These are phyloP conservation scores for Peronospora belbahrii DNA, from an alignment of 352 stramenopile species.

Conservation along the genomic window DNA sequence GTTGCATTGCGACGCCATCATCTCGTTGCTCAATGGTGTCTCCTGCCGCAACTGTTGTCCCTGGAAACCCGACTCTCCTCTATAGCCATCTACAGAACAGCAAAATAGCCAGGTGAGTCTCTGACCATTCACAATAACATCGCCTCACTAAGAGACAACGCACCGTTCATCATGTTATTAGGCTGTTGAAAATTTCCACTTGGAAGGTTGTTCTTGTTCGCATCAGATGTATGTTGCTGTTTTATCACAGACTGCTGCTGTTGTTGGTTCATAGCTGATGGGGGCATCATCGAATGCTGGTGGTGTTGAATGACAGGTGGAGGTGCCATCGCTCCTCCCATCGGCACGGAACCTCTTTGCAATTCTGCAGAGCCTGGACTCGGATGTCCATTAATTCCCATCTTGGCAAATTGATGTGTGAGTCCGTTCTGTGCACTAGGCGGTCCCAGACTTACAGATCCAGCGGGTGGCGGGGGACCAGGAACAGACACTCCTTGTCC, in stretches of 20 bases:
- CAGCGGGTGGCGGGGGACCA: slow-evolving; percentile 14
- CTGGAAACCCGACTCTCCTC: slow-evolving; percentile 32
- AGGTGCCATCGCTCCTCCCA: slow-evolving; percentile 23
- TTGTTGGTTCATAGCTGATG: not conserved
- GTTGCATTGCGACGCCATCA: slow-evolving; percentile 68
- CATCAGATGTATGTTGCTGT: slow-evolving; percentile 17
- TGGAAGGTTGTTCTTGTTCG: slow-evolving; percentile 34
- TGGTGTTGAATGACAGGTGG: slow-evolving; percentile 14
- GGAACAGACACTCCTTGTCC: slow-evolving; percentile 18
- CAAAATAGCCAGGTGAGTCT: slow-evolving; percentile 1
- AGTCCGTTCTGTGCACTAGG: slow-evolving; percentile 29
- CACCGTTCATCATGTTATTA: slow-evolving; percentile 63
- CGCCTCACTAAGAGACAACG: slow-evolving; percentile 8
- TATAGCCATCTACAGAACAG: slow-evolving; percentile 43
- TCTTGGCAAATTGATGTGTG: slow-evolving; percentile 56
- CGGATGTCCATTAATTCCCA: slow-evolving; percentile 47
- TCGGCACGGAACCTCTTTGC: slow-evolving; percentile 19
- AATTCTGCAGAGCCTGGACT: slow-evolving; percentile 14
- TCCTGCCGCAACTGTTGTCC: slow-evolving; percentile 44
- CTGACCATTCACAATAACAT: slow-evolving; percentile 2
- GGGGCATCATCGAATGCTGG: slow-evolving; percentile 3
- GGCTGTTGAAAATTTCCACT: slow-evolving; percentile 82
- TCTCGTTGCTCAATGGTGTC: slow-evolving; percentile 51
- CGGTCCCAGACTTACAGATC: slow-evolving; percentile 5
- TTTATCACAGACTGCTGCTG: slow-evolving; percentile 15